Base-by-base conservation (phyloP, 2,329 filamentous ascomycete species). In the Ambrosiella beaveri region DNA sequence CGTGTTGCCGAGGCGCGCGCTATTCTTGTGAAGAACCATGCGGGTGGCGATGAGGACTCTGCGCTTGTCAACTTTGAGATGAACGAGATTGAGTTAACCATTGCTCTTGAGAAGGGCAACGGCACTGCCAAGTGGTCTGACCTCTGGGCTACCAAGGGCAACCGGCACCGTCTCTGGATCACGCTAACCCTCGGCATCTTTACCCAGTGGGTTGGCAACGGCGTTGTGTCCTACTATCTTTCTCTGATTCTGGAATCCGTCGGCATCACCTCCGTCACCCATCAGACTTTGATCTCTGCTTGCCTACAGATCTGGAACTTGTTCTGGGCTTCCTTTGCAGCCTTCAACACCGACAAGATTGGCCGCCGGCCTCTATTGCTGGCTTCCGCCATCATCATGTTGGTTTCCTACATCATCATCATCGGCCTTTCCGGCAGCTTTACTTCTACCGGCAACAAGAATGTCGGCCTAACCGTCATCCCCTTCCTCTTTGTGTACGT, bases 401-500 rank as follows among this genome's bases (percentile, higher is more conserved):
- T 66, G 68, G 36, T 73, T 73, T 56, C 38, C 2, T 84, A 81
- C 64, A 75, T 78, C 44, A 71, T 69, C 27, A 80, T 77, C 71
- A 82, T 79, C 0, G 71, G 49, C 38, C 55, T 60, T 39, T 57
- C 58, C 5, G 58, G 50, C 12, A 40, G 41, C 41, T 80, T 41
- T 72, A 65, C 2, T 62, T 68, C 66, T 40, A 74, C 70, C 54
- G 71, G 12, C 69, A 67, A 69, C 61, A 58, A 60, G 58, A 65
- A 60, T 6, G 67, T 71, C 5, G 68, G 65, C 37, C 68, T 70
- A 19, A 67, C 71, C 2, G 68, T 67, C 19, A 68, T 84, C 38
- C 75, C 82, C 66, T 83, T 80, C 67, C 80, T 79, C 63, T 83
- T 81, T 62, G 70, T 73, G 3, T 84, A 81, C n/a, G 57, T 55